Evolutionary conservation across 257 asterid genomes (phyloP).

Genomic region (Scutellaria baicalensis): DNA sequence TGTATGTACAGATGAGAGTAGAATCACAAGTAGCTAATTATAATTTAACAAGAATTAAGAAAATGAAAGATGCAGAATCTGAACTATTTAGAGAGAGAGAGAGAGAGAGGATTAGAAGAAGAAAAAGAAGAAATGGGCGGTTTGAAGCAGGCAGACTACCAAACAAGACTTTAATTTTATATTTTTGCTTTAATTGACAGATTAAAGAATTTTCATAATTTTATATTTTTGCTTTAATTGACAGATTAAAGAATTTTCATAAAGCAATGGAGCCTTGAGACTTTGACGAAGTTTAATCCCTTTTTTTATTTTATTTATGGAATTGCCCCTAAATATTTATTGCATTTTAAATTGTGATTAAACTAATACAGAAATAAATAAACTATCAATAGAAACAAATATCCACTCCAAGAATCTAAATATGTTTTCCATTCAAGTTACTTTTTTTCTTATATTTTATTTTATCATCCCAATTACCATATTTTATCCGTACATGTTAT

Average conservation of each 20-base stretch:
- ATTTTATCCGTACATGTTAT: too few species aligned
- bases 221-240: not conserved
- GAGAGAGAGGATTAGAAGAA: constrained; percentile 13
- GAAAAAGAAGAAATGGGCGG: constrained; percentile 19
- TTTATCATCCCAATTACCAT: too few species aligned
- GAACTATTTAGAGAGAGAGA: constrained; percentile 19
- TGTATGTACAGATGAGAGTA: constrained; percentile 26
- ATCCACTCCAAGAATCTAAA: not conserved
- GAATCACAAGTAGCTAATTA: constrained; percentile 2
- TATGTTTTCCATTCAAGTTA: not conserved
- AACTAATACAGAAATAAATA: not conserved
- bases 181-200: not conserved
- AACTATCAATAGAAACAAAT: not conserved
- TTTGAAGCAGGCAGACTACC: constrained; percentile 44
- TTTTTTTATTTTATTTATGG: not conserved
- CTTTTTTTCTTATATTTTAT: too few species aligned
- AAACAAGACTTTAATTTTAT: constrained; percentile 41
- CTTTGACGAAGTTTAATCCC: constrained; percentile 11
- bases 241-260: constrained; percentile 6
- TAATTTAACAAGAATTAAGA: not conserved
- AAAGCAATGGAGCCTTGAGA: constrained; percentile 23
- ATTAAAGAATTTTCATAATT: constrained; percentile 13
- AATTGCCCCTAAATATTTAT: not conserved
- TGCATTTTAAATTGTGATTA: not conserved
- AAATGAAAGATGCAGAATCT: constrained; percentile 5